Conservation (phyloP, 1,284 basidiomycete species). For the Grifola frondosa region DNA sequence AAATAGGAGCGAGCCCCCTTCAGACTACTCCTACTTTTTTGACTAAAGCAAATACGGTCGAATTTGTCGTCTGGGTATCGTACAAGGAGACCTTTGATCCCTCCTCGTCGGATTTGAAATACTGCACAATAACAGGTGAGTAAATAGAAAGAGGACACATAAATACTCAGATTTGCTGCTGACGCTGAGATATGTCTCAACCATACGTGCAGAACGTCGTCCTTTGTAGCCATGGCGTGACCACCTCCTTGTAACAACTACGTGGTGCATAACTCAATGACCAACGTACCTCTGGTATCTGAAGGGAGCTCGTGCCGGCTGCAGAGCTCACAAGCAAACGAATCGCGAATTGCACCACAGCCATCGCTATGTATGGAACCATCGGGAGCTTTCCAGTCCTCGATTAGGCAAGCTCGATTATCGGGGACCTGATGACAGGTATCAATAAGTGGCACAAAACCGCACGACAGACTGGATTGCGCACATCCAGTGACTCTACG, state of each 20-base stretch:
- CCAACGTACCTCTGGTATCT: conserved; percentile 16
- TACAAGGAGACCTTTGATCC: conserved; percentile 22
- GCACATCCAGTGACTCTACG: conserved; percentile 19
- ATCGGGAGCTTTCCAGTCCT: conserved; percentile 16
- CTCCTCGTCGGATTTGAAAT: conserved; percentile 23
- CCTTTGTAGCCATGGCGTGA: no score
- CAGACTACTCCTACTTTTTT: not conserved
- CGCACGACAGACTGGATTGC: not conserved
- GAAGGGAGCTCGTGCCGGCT: conserved; percentile 9
- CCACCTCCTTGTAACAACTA: no score
- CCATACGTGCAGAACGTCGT: no score
- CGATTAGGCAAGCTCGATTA: conserved; percentile 12
- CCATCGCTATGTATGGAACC: conserved; percentile 24
- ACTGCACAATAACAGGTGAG: conserved; percentile 5
- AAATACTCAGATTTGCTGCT: not conserved
- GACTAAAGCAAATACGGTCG: conserved; percentile 5
- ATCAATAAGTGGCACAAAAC: not conserved
- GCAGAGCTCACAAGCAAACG: conserved; percentile 18
- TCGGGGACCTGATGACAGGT: conserved; percentile 11
- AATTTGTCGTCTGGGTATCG: conserved; percentile 21
- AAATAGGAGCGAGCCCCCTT: not conserved
- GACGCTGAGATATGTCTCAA: no score
- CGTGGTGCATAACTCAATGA: no score
- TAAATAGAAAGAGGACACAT: no score
- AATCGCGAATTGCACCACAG: conserved; percentile 23